Percentiles rank a stretch among this genome's conserved stretches.
Evolutionary conservation across 2,329 filamentous ascomycete genomes (phyloP).

Genomic region (Beauveria sp.): DNA sequence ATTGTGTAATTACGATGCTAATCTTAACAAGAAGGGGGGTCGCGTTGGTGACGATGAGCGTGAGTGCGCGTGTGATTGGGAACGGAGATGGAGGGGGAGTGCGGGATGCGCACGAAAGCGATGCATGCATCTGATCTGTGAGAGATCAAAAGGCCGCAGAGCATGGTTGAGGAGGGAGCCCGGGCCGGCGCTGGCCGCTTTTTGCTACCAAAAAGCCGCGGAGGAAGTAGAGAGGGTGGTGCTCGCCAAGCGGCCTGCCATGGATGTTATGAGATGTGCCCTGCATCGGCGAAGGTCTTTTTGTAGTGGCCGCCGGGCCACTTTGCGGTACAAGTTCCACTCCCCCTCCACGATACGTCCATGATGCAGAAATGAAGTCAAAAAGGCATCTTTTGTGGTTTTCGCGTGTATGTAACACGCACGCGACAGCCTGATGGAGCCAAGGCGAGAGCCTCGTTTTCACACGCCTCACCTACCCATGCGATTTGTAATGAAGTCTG

Average conservation of each 20-base stretch:
- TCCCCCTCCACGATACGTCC: neutral
- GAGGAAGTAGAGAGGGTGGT: neutral
- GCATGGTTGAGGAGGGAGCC: neutral
- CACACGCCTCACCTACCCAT: neutral
- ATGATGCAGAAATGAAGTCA: neutral
- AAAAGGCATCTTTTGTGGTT: neutral
- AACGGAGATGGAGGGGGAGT: neutral
- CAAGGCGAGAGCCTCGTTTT: neutral
- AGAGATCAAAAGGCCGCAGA: neutral
- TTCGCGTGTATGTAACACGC: neutral
- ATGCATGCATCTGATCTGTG: slow-evolving; percentile 6
- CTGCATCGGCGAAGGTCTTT: neutral
- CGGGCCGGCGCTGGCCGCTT: neutral
- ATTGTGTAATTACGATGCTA: no score
- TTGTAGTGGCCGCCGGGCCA: neutral
- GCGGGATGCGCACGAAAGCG: neutral
- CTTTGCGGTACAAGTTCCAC: neutral
- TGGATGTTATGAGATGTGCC: neutral
- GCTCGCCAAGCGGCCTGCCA: no score
- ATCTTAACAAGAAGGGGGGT: neutral
- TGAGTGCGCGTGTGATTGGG: neutral
- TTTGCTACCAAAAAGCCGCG: neutral
- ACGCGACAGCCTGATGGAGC: neutral
- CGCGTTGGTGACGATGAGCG: no score
- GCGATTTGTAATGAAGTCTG: neutral